Evolutionary conservation across 1,284 basidiomycete species (phyloP).

Genomic region (Chondrostereum purpureum): DNA sequence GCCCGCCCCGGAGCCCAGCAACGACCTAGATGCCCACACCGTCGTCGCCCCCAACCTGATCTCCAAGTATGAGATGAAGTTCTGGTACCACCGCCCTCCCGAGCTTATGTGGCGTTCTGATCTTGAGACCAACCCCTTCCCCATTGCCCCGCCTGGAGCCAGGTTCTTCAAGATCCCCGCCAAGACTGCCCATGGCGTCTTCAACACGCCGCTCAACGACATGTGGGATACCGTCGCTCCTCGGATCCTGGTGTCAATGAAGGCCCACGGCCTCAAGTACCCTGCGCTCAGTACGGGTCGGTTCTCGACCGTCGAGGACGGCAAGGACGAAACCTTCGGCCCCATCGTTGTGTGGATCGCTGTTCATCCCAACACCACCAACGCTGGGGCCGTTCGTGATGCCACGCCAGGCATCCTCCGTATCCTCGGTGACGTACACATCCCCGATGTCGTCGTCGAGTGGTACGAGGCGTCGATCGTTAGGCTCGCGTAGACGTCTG

Average conservation of each 20-base stretch:
- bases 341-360: conserved; percentile 33
- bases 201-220: conserved; percentile 21
- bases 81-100: conserved; percentile 29
- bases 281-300: conserved; percentile 26
- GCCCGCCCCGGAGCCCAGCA: conserved; percentile 1
- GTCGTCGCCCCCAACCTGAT: conserved; percentile 8
- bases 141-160: conserved; percentile 19
- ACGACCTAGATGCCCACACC: not conserved
- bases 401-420: conserved; percentile 28
- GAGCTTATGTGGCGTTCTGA: conserved; percentile 30
- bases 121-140: conserved; percentile 26
- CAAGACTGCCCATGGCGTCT: conserved; percentile 32
- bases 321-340: conserved; percentile 21
- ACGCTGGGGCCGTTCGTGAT: conserved; percentile 23
- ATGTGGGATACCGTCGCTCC: conserved; percentile 28
- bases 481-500: conserved; percentile 20
- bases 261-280: conserved; percentile 24
- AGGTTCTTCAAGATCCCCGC: conserved; percentile 22
- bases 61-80: conserved; percentile 5
- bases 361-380: conserved; percentile 28
- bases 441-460: conserved; percentile 26
- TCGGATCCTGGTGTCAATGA: conserved; percentile 25
- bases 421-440: conserved; percentile 23
- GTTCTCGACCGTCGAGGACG: conserved; percentile 27
- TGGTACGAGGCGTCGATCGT: conserved; percentile 28